Conservation (phyloP, 108 stramenopile species). For the Schizochytrium sp. region DNA sequence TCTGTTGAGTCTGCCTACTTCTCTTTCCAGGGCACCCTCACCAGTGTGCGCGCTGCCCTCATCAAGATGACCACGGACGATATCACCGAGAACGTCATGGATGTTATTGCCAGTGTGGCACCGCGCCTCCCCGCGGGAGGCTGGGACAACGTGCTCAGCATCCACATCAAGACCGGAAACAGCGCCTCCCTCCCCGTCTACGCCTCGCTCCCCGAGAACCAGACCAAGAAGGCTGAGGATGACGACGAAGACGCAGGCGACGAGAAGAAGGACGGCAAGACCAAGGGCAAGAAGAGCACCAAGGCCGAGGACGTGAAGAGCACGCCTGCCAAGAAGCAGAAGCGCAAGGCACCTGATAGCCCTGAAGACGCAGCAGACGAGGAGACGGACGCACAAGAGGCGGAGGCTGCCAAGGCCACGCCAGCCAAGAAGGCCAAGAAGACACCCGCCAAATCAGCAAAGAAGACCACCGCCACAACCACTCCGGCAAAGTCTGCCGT, state of each 20-base stretch:
- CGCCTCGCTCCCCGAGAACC: not conserved
- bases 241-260: not conserved
- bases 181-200: conserved; percentile 41
- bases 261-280: not conserved
- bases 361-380: not conserved
- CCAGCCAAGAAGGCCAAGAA: not conserved
- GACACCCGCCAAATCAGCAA: not conserved
- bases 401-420: not conserved
- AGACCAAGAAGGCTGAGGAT: not conserved
- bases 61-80: not conserved
- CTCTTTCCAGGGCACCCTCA: not conserved
- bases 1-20: conserved; percentile 17
- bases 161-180: conserved; percentile 18
- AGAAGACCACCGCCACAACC: not conserved
- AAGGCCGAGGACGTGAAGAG: not conserved
- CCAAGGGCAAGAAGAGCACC: not conserved
- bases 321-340: conserved; percentile 28
- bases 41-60: conserved; percentile 28
- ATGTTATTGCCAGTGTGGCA: not conserved
- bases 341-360: conserved; percentile 18
- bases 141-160: conserved; percentile 46
- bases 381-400: not conserved
- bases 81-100: conserved; percentile 22
- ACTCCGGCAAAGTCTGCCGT: conserved; percentile 42
- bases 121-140: conserved; percentile 9